A percentile compares a stretch with the other conserved stretches of the same genome.
These are phyloP conservation scores for Mortierella sp. DNA, from an alignment of 371 early-diverging fungal genomes.

Conservation along the genomic window DNA sequence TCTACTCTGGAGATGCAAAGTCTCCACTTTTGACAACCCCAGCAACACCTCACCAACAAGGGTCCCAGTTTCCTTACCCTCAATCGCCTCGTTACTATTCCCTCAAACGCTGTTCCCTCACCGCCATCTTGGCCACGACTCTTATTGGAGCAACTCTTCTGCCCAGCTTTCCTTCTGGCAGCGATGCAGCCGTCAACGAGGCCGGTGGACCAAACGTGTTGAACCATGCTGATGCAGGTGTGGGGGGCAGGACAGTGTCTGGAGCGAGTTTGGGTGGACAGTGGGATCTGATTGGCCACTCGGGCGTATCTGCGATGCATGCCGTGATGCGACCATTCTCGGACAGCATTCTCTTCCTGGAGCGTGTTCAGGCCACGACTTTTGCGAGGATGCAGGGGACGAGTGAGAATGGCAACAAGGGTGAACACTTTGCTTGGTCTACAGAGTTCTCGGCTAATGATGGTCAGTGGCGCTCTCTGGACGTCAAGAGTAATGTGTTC, in stretches of 20 bases:
- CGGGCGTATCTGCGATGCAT: constrained; percentile 59
- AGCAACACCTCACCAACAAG: background rate
- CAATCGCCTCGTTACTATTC: constrained; percentile 21
- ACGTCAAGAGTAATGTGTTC: constrained; percentile 70
- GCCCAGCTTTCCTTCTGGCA: constrained; percentile 17
- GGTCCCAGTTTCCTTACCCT: background rate
- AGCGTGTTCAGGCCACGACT: constrained; percentile 42
- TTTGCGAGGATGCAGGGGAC: constrained; percentile 29
- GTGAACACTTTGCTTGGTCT: constrained; percentile 62
- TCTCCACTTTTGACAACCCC: background rate
- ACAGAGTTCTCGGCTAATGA: constrained; percentile 64
- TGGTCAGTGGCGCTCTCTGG: constrained; percentile 61
- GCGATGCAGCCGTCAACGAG: constrained; percentile 23
- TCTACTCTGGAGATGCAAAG: background rate
- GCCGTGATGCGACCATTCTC: constrained; percentile 51
- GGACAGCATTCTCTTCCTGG: constrained; percentile 49
- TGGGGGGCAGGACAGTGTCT: constrained; percentile 8
- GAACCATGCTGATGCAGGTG: background rate
- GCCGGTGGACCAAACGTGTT: background rate
- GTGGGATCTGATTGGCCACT: constrained; percentile 55
- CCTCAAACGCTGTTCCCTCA: constrained; percentile 20
- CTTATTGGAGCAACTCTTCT: constrained; percentile 13
- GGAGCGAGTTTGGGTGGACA: constrained; percentile 46
- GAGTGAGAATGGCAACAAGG: constrained; percentile 25
- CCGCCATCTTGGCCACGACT: constrained; percentile 11